phyloP scores from a whole-genome alignment of 2,329 filamentous ascomycete species.

The Penicillium sp. region DNA sequence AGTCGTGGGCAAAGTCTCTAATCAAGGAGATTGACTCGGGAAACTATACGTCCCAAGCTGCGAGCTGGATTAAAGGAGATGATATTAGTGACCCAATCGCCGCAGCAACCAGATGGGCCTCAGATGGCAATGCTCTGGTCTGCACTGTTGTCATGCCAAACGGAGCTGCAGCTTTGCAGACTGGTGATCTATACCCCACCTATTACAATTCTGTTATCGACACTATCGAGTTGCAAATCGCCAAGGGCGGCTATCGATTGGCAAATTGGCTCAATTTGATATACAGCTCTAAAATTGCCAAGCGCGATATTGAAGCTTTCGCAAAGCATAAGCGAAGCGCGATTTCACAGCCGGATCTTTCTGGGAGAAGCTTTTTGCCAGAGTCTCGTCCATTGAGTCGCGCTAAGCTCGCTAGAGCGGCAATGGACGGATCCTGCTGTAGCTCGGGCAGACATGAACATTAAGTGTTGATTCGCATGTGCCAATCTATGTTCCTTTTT shows the following conservation, averaged over 20 bases:
- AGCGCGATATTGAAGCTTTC: constrained; percentile 11
- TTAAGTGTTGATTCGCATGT: no score
- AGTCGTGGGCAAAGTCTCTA: constrained; percentile 27
- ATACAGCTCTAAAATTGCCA: constrained; percentile 18
- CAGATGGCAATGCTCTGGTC: constrained; percentile 67
- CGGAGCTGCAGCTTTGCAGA: constrained; percentile 60
- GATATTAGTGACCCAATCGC: constrained; percentile 58
- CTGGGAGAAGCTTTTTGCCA: constrained; percentile 9
- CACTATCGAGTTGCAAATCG: constrained; percentile 65
- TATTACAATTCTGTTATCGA: constrained; percentile 59
- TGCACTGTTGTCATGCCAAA: constrained; percentile 69
- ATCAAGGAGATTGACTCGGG: constrained; percentile 27
- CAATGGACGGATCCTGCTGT: constrained; percentile 27
- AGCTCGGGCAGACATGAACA: constrained; percentile 15
- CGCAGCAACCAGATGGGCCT: constrained; percentile 67
- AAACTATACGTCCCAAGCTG: constrained; percentile 54
- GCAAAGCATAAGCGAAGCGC: constrained; percentile 3
- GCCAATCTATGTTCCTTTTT: no score
- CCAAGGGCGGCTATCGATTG: constrained; percentile 70
- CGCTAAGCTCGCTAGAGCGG: constrained; percentile 23
- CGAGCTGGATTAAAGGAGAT: constrained; percentile 62
- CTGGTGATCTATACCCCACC: constrained; percentile 65
- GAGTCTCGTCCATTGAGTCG: constrained; percentile 19
- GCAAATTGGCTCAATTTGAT: constrained; percentile 54
- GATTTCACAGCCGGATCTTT: constrained; percentile 6